phyloP scores from a whole-genome alignment of 1,284 basidiomycete species.

The Irpex sp. region DNA sequence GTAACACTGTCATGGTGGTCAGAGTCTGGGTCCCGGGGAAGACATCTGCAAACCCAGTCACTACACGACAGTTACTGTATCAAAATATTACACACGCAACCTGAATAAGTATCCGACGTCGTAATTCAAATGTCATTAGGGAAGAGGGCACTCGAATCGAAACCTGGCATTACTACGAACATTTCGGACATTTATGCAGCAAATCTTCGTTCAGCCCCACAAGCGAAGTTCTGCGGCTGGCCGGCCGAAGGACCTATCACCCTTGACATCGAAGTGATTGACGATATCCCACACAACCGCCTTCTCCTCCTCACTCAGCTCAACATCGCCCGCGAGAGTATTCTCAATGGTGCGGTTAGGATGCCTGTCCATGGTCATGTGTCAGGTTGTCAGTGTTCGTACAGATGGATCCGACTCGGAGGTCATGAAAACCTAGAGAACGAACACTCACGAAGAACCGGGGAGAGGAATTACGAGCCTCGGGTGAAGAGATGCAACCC shows the following conservation, averaged over 20 bases:
- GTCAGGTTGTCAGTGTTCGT: too few relatives aligned
- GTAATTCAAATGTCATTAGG: too few relatives aligned
- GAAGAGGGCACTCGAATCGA: too few relatives aligned
- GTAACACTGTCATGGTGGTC: too few relatives aligned
- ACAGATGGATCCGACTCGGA: neutral
- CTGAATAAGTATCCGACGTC: too few relatives aligned
- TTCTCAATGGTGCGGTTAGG: conserved; percentile 42
- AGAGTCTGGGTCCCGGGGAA: too few relatives aligned
- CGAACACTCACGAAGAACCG: conserved; percentile 41
- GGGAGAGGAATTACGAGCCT: conserved; percentile 48
- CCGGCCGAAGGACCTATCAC: conserved; percentile 25
- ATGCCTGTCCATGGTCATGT: conserved; percentile 16
- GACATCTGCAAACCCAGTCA: too few relatives aligned
- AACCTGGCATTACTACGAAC: too few relatives aligned
- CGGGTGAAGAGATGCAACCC: conserved; percentile 43
- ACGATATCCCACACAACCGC: conserved; percentile 29
- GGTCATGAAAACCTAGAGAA: neutral
- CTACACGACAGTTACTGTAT: too few relatives aligned
- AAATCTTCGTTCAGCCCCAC: conserved; percentile 18
- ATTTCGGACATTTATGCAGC: too few relatives aligned
- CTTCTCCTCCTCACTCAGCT: conserved; percentile 34
- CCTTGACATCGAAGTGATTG: conserved; percentile 24
- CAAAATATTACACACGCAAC: too few relatives aligned
- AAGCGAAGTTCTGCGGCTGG: conserved; percentile 19
- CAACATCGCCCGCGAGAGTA: conserved; percentile 35